Evolutionary conservation across 805 yeast species (phyloP).

Genomic region (Hanseniaspora singularis): DNA sequence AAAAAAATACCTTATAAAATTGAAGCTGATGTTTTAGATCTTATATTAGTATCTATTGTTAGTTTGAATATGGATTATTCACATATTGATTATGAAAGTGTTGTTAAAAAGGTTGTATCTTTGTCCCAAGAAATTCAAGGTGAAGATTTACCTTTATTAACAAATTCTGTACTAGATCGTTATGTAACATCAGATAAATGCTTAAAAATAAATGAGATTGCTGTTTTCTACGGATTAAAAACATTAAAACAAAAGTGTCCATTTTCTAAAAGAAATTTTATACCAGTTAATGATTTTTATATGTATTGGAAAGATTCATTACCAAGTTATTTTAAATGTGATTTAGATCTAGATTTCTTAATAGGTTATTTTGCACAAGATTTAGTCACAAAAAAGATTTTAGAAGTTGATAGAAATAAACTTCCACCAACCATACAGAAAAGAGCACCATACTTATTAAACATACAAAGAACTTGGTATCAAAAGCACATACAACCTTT

Average conservation of each 20-base stretch:
- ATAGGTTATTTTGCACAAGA: slow-evolving; percentile 47
- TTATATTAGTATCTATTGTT: slow-evolving; percentile 4
- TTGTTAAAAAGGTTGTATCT: neutral
- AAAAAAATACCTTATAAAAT: slow-evolving; percentile 3
- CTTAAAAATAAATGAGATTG: slow-evolving; percentile 31
- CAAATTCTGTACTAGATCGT: neutral
- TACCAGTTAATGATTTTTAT: slow-evolving; percentile 42
- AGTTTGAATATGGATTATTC: slow-evolving; percentile 4
- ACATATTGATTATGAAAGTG: neutral
- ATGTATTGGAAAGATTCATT: slow-evolving; percentile 51
- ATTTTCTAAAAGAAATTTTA: slow-evolving; percentile 17
- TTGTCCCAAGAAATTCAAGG: neutral
- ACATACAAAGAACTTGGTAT: slow-evolving; percentile 47
- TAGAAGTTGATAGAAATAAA: slow-evolving; percentile 38
- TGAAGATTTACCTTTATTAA: neutral
- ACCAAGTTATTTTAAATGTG: slow-evolving; percentile 51
- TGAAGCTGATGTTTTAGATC: slow-evolving; percentile 3
- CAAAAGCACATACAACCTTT: slow-evolving; percentile 53
- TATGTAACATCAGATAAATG: slow-evolving; percentile 17
- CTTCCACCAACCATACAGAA: slow-evolving; percentile 39
- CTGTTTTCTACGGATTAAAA: slow-evolving; percentile 53
- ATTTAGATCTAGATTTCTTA: slow-evolving; percentile 43
- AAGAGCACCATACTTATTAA: slow-evolving; percentile 44
- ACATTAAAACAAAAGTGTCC: slow-evolving; percentile 34
- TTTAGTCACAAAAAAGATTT: slow-evolving; percentile 32